These are phyloP conservation scores for Pichia sp. DNA, from an alignment of 1,139 yeast genomes.

Conservation along the genomic window DNA sequence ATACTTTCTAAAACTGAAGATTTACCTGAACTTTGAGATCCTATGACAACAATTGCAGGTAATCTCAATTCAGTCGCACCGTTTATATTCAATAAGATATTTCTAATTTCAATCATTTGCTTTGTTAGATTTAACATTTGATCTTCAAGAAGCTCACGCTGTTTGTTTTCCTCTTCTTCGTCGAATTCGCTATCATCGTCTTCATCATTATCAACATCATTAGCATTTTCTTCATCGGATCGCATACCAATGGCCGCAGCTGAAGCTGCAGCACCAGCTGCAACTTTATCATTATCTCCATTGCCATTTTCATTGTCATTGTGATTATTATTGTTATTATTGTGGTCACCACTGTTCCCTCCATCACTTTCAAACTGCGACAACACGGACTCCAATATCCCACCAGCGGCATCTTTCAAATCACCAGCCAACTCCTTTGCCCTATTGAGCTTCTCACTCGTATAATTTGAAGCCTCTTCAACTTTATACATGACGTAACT, in stretches of 20 bases:
- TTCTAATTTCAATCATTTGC: constrained; percentile 94
- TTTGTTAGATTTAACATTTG: constrained; percentile 82
- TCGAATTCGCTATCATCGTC: constrained; percentile 36
- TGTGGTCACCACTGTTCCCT: constrained; percentile 17
- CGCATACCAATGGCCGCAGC: constrained; percentile 14
- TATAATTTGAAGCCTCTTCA: constrained; percentile 71
- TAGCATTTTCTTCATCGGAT: constrained; percentile 1
- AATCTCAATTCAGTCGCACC: constrained; percentile 65
- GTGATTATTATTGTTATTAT: too few relatives aligned
- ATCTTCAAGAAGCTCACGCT: constrained; percentile 51
- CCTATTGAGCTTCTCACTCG: constrained; percentile 57
- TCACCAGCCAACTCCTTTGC: constrained; percentile 49
- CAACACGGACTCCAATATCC: constrained; percentile 30
- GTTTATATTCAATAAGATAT: constrained; percentile 68
- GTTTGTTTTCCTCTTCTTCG: constrained; percentile 29
- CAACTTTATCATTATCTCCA: constrained; percentile 4
- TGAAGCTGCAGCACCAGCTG: constrained; percentile 13
- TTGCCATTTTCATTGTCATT: constrained; percentile 25
- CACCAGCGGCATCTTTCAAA: constrained; percentile 38
- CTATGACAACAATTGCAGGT: constrained; percentile 94
- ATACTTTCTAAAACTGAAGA: constrained; percentile 90
- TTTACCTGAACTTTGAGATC: constrained; percentile 96
- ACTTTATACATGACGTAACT: constrained; percentile 87
- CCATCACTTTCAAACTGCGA: constrained; percentile 25
- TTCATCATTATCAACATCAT: constrained; percentile 33